Evolutionary conservation across 345 rosid species (phyloP).

Genomic region (Pugionium cornutum): DNA sequence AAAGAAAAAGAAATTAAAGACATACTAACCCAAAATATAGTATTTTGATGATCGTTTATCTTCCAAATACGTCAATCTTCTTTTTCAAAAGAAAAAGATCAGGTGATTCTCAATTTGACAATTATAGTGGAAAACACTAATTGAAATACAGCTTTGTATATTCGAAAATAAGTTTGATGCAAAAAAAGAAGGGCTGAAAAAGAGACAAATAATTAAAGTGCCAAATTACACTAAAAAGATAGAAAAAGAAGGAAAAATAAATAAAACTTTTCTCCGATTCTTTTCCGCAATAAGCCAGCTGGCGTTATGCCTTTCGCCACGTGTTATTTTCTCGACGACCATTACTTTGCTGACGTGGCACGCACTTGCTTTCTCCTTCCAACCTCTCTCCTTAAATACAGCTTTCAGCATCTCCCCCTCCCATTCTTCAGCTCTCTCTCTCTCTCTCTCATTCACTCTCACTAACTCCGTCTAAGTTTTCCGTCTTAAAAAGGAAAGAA

Average conservation of each 20-base stretch:
- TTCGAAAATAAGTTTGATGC: constrained; percentile 8
- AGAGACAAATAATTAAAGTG: neutral
- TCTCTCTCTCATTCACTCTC: neutral
- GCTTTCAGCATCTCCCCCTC: constrained; percentile 25
- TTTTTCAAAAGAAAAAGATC: neutral
- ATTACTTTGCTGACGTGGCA: constrained; percentile 52
- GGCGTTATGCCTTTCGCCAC: constrained; percentile 47
- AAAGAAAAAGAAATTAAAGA: no score
- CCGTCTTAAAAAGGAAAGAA: constrained; percentile 3
- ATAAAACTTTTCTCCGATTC: neutral
- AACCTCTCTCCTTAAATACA: constrained; percentile 44
- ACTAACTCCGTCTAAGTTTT: neutral
- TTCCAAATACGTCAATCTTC: neutral
- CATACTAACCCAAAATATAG: no score
- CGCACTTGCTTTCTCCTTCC: constrained; percentile 41
- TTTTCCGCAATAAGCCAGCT: constrained; percentile 43
- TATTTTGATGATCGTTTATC: no score
- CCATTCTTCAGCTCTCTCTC: constrained; percentile 15
- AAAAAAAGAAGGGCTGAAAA: constrained; percentile 7
- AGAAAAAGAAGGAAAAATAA: neutral
- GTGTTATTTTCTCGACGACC: constrained; percentile 40
- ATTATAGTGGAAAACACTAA: constrained; percentile 24
- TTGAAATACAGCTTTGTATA: constrained; percentile 15
- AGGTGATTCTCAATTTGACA: constrained; percentile 27
- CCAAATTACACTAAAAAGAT: constrained; percentile 6